Base-by-base conservation (phyloP, 164 flowering plant genomes). In the Stephania yunnanensis region DNA sequence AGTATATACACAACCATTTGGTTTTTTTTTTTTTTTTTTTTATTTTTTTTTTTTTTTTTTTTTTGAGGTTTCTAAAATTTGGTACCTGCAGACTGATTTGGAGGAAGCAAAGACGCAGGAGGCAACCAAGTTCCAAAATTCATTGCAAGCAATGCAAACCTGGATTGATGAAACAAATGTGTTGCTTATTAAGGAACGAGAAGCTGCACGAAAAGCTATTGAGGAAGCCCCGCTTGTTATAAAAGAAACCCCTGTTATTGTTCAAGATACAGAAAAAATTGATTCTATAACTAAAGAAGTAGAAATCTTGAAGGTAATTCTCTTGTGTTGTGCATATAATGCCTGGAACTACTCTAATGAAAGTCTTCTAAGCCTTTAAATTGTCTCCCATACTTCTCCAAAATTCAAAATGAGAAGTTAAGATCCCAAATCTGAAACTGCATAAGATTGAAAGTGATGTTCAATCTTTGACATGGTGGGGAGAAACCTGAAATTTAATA, bases 31-130 rank as follows among this genome's bases (percentile, higher is more conserved):
- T 13, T 66, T 70, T n/a, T 68, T 64, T 70, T 58, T 25, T 25
- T 25, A 0, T 25, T 25, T 25, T 22, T 17, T 58, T 25, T 52
- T 45, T 9, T 12, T 67, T 31, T 36, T 20, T 17, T 70, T 20
- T 15, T 66, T 70, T 20, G 42, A 36, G 42, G 42, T 68, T 65
- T 70, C 50, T 71, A 71, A 77, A 63, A 25, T 71, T 25, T 66
- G 69, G 44, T 75, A 30, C 74, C 22, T 81, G 69, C 88, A 91
- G 95, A 78, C 81, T 76, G 88, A 91, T 74, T 79, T 87, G 81
- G 94, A 90, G 87, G 93, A 94, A 76, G 85, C 84, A 70, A 89
- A 87, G 79, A 86, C 71, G 73, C 88, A 85, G 75, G 93, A 92
- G 71, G 84, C 82, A 72, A 42, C 81, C 52, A 84, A 82, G 73